phyloP scores from a whole-genome alignment of 83 land plant genomes.

The Diphasiastrum complanatum region DNA sequence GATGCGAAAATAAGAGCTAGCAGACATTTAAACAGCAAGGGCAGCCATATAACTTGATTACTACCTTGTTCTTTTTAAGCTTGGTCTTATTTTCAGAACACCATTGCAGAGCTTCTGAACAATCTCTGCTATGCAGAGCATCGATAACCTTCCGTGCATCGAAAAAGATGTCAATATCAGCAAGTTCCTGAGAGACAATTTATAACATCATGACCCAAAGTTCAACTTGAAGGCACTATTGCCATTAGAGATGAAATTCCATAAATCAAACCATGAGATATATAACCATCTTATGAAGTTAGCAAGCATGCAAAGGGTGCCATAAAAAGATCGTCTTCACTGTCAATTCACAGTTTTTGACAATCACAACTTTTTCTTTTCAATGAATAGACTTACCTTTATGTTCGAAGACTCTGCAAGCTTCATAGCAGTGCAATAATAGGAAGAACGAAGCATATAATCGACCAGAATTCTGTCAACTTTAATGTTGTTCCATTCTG shows the following conservation, averaged over 20 bases:
- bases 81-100: slow-evolving; percentile 91
- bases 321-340: slow-evolving; percentile 3
- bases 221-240: too few species aligned
- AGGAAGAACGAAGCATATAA: slow-evolving; percentile 86
- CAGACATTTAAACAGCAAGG: too few species aligned
- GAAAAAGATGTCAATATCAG: slow-evolving; percentile 82
- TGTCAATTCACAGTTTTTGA: too few species aligned
- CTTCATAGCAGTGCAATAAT: slow-evolving; percentile 71
- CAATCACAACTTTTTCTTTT: too few species aligned
- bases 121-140: slow-evolving; percentile 75
- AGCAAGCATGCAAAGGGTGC: neutral
- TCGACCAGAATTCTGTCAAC: slow-evolving; percentile 85
- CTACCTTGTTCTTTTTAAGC: slow-evolving; percentile 95
- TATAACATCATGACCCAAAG: too few species aligned
- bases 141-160: slow-evolving; percentile 92
- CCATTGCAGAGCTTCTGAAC: slow-evolving; percentile 91
- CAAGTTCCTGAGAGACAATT: slow-evolving; percentile 91
- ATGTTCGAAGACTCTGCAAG: slow-evolving; percentile 61
- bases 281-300: neutral
- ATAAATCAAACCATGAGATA: neutral
- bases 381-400: slow-evolving; percentile 56
- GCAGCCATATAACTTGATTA: too few species aligned
- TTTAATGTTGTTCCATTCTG: slow-evolving; percentile 56
- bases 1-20: too few species aligned
- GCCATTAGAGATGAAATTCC: neutral